Conservation (phyloP, 345 rosid genomes). For the Hevea brasiliensis region DNA sequence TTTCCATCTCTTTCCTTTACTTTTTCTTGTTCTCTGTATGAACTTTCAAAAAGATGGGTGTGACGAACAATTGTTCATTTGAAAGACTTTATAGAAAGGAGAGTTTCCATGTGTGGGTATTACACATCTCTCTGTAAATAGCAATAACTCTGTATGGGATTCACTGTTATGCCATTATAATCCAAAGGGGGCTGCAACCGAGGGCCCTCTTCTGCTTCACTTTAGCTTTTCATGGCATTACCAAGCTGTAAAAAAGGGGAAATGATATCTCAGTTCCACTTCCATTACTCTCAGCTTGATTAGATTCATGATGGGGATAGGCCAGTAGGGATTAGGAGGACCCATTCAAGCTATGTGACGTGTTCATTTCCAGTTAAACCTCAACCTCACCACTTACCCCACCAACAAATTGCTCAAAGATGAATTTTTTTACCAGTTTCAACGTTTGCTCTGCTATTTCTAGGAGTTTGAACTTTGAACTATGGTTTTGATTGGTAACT, state of each 20-base stretch:
- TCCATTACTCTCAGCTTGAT: slow-evolving; percentile 5
- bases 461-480: too few relatives aligned
- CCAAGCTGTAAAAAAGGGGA: slow-evolving; percentile 23
- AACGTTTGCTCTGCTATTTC: too few relatives aligned
- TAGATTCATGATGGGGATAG: background rate
- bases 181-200: slow-evolving; percentile 6
- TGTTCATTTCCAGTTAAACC: too few relatives aligned
- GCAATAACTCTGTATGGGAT: slow-evolving; percentile 10
- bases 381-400: too few relatives aligned
- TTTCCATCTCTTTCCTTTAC: slow-evolving; percentile 31
- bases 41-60: background rate
- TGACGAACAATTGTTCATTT: background rate
- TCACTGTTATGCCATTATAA: background rate
- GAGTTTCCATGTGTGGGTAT: background rate
- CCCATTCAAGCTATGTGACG: background rate
- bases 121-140: background rate
- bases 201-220: slow-evolving; percentile 24
- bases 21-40: too few relatives aligned
- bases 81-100: slow-evolving; percentile 8
- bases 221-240: slow-evolving; percentile 24
- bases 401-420: too few relatives aligned
- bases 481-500: too few relatives aligned
- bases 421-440: too few relatives aligned
- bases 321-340: background rate
- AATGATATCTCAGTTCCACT: slow-evolving; percentile 25